Evolutionary conservation across 1,284 basidiomycete genomes (phyloP), one percentile per base, ranked within the genome.

Genomic region (Moesziomyces sp.): DNA sequence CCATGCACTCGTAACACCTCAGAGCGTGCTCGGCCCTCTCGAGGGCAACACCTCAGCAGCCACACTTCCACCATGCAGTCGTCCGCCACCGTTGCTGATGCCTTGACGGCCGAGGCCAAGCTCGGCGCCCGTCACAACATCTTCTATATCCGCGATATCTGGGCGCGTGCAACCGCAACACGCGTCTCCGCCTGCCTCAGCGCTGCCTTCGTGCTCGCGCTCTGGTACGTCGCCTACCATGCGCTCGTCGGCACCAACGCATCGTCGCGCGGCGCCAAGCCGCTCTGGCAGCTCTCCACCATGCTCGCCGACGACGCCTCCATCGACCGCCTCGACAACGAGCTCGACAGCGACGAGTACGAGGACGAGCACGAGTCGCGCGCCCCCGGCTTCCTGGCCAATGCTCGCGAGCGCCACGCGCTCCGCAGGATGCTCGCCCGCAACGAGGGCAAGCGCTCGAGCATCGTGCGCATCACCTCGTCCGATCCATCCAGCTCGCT

Each of bases 401-500:
- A 50, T 5, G 68, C 63, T 0, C 58, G 63, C 28, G 72, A 77
- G 46, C 59, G 72, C 3, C 49, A 58, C 14, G 63, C 52, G 13
- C 45, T 46, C 6, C 58, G 67, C 16, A 46, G 46, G 6, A 48
- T 75, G 50, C 44, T 67, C 7, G 59, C 49, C 16, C 47, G 70
- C 8, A 44, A 53, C 19, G 42, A 63, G 10, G 65, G 21, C 33
- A 74, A 61, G 48, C 45, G 58, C 10, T 60, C 59, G 21, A 76
- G 65, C 43, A 58, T 78, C 30, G 67, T 79, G 0, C 59, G 76
- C 21, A 80, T 83, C 56, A 73, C 58, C 10, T 76, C 74, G 13
- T 72, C 74, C 18, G 81, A 83, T 46, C 81, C 81, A 0, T 69
- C 69, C 13, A 81, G 79, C 40, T 59, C 47, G 3, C 65, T 83